A percentile compares a stretch with the other conserved stretches of the same genome.
Evolutionary conservation across 345 rosid species (phyloP).

Genomic region (Eucalyptus curtisii): DNA sequence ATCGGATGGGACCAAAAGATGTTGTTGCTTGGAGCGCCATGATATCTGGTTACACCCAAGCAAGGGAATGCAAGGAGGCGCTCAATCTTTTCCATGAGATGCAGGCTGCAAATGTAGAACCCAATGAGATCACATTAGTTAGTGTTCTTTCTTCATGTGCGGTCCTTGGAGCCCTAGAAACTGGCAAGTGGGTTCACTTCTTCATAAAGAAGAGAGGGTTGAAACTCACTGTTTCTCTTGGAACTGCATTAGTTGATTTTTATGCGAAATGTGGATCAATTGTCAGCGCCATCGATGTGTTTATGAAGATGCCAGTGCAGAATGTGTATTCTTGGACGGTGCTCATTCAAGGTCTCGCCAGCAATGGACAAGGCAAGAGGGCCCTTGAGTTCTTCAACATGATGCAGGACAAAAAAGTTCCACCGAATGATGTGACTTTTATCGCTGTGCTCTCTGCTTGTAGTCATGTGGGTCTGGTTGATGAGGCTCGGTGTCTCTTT

Average conservation of each 20-base stretch:
- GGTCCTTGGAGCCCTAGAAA: constrained; percentile 20
- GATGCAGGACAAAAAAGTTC: constrained; percentile 9
- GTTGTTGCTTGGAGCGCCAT: constrained; percentile 23
- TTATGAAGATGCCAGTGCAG: constrained; percentile 10
- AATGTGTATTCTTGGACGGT: constrained; percentile 23
- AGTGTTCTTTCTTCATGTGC: constrained; percentile 28
- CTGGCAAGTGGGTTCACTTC: constrained; percentile 27
- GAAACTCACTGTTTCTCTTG: constrained; percentile 21
- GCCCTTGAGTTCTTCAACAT: constrained; percentile 12
- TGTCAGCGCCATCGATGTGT: constrained; percentile 17
- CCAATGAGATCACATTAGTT: constrained; percentile 28
- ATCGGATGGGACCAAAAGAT: constrained; percentile 7
- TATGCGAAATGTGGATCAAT: constrained; percentile 20
- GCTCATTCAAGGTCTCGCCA: constrained; percentile 30
- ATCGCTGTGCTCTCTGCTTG: constrained; percentile 26
- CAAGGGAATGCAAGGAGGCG: constrained; percentile 19
- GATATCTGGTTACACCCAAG: constrained; percentile 23
- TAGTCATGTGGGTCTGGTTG: constrained; percentile 17
- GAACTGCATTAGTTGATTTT: constrained; percentile 20
- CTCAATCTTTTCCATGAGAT: constrained; percentile 17
- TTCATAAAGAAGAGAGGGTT: constrained; percentile 11
- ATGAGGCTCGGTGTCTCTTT: constrained; percentile 15
- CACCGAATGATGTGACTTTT: constrained; percentile 23
- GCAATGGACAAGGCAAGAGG: constrained; percentile 21
- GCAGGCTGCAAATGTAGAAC: constrained; percentile 14